Base-by-base conservation (phyloP, 179 eudicot species). In the Heliamphora pulchella region DNA sequence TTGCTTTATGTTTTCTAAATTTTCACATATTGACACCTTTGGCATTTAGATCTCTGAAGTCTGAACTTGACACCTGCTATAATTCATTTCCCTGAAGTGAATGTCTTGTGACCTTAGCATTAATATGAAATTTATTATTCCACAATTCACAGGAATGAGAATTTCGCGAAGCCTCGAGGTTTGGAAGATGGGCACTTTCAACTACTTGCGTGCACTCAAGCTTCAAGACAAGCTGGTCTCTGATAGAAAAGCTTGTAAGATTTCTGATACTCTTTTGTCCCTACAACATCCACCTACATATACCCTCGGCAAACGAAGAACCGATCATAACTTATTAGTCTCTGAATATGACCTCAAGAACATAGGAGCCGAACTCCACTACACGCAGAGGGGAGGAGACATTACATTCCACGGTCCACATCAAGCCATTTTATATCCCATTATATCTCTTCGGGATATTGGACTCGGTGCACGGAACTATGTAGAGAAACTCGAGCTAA, bases 221-320 rank as follows among this genome's bases (percentile, higher is more conserved):
- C 82, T 93, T 78, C 98, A 92, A 77, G 92, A 93, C 74, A 89
- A 82, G 82, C 82, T 93, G 75, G 88, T 87, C 67, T 85, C 91
- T 10, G 98, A 94, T 74, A 86, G 92, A 54, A 94, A 92, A 84
- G 71, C 86, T 66, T 72, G 81, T 55, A 89, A 77, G 79, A 89
- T 90, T 20, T 46, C 88, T n/a, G 88, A 90, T 74, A 89, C 91
- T 41, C 85, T 94, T 57, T 81, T 94, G 51, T 90, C 95, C 65
- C 78, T 94, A 82, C 97, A 94, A 77, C 97, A 94, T 74, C 97
- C 96, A 58, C 98, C 92, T n/a, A 94, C 98, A 7, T 94, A 91
- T 81, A 94, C 97, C 9, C 93, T 94, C 68, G 98, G 98, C 41
- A 94, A 92, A 85, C 89, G 98, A 74, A 85, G 87, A 77, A 94